Evolutionary conservation across 2,329 filamentous ascomycete species (phyloP), one percentile per base, ranked within the genome.

Genomic region (Penicillium sp.): DNA sequence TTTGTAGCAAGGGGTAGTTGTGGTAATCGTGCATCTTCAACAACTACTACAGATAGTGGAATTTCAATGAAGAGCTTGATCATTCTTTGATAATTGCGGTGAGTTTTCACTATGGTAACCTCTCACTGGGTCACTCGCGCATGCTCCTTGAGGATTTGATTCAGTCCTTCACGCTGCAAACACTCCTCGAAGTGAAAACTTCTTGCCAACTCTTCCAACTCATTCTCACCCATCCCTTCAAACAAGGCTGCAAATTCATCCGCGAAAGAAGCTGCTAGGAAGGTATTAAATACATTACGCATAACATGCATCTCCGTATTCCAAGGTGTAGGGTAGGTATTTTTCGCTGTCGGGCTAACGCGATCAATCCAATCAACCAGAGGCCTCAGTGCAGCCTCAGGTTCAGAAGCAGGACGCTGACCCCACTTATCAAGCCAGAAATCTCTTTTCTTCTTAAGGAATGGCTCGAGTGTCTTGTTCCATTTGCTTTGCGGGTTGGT

Each of bases 341-440:
- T 47, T 40, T 70, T 68, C 21, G 76, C 74, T 52, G 70, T 66
- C 43, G 76, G 73, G 59, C 64, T 70, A 34, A 76, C 71, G 47
- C 70, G 68, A 30, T 77, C 73, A 1, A 82, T 75, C 51, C 72
- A 73, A 5, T 75, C 66, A 44, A 78, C 71, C 3, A 82, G 57
- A 1, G 78, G 76, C 3, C 69, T 65, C 34, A 75, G 62, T 1
- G 75, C 72, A 13, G 75, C 70, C 43, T 80, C 75, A 0, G 80
- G 74, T 53, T 78, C 70, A 58, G 58, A 64, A 55, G 49, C 72
- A 62, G 63, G 72, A 30, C 70, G 66, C 36, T 72, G 30, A 0
- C 80, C 82, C 82, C 82, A 85, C 13, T 76, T 77, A 61, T 85
- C 82, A 2, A 84, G 69, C 20, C 80, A 78, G 2, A 83, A 69